A percentile compares a stretch with the other conserved stretches of the same genome.
phyloP scores from a whole-genome alignment of 768 basidiomycete species.

The Phlebiopsis flavidoalba region DNA sequence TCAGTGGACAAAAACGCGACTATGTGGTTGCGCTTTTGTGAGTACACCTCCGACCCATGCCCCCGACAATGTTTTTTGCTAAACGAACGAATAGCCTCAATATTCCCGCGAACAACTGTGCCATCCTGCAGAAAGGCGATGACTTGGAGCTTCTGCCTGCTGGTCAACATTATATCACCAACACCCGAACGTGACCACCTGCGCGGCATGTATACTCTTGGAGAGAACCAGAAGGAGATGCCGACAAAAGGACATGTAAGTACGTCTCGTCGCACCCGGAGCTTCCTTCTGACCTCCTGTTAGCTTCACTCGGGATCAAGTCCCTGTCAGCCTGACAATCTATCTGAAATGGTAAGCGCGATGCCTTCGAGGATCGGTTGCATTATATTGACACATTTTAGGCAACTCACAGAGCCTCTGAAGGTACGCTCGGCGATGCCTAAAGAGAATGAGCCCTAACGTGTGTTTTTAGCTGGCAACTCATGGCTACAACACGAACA shows the following conservation, averaged over 20 bases:
- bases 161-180: slow-evolving; percentile 81
- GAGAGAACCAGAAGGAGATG: slow-evolving; percentile 83
- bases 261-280: background rate
- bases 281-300: background rate
- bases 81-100: slow-evolving; percentile 45
- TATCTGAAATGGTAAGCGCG: slow-evolving; percentile 68
- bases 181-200: slow-evolving; percentile 80
- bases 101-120: slow-evolving; percentile 84
- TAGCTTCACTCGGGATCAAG: slow-evolving; percentile 83
- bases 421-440: slow-evolving; percentile 26
- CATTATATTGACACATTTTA: slow-evolving; percentile 11
- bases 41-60: slow-evolving; percentile 18
- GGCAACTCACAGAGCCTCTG: slow-evolving; percentile 49
- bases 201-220: slow-evolving; percentile 73
- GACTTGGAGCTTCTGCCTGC: slow-evolving; percentile 74
- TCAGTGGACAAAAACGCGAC: slow-evolving; percentile 45
- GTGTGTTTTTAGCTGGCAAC: slow-evolving; percentile 49
- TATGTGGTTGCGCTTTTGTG: slow-evolving; percentile 80
- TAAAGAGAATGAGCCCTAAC: background rate
- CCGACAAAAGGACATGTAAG: slow-evolving; percentile 84
- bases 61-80: background rate
- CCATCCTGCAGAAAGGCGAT: slow-evolving; percentile 77
- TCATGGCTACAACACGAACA: slow-evolving; percentile 79
- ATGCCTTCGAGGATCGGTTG: background rate
- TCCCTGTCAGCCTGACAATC: slow-evolving; percentile 77